Evolutionary conservation across 2,329 filamentous ascomycete species (phyloP), one percentile per base, ranked within the genome.

Genomic region (Diaporthe sp.): DNA sequence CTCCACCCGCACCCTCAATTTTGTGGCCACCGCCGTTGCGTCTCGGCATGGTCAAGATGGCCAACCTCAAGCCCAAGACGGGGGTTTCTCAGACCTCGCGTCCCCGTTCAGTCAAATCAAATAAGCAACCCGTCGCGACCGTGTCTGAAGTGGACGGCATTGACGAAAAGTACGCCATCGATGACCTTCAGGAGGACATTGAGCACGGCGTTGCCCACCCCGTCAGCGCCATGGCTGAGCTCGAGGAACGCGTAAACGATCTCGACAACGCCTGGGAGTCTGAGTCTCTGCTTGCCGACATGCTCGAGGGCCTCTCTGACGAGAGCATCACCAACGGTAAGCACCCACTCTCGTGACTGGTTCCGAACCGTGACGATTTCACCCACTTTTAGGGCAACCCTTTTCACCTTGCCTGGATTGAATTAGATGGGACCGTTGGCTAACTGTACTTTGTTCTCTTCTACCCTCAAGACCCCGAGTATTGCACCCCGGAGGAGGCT

Each of bases 401-500:
- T 74, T 73, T 62, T 39, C 78, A 61, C 15, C 12, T 9, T 37
- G 17, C 22, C 46, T 42, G 28, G 15, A 34, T 59, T 19, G 19
- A n/a, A 51, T 31, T 12, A 19, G 13, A 44, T 25, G n/a, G 25
- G 19, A 42, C 31, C 15, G 28, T 22, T 25, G 42, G 71, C 76
- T 74, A 51, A 77, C 53, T 51, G 62, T 70, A 53, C 49, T 58
- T 73, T 25, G 28, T 39, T n/a, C 31, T 49, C 17, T 34, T 49
- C 17, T 13, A 58, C 8, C 31, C 17, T 44, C 15, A 75, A 83
- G 85, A 85, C 79, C 81, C 89, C 51, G 88, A 89, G 75, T 85
- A 86, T 37, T 94, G 93, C 84, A 92, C 92, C 1, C 87, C 91
- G 15, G 90, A 94, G 77, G 93, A 98, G 85, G 91, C 93, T 37